These are phyloP conservation scores for Xerocomus amazonicus DNA, from an alignment of 1,284 basidiomycete genomes.

Conservation along the genomic window DNA sequence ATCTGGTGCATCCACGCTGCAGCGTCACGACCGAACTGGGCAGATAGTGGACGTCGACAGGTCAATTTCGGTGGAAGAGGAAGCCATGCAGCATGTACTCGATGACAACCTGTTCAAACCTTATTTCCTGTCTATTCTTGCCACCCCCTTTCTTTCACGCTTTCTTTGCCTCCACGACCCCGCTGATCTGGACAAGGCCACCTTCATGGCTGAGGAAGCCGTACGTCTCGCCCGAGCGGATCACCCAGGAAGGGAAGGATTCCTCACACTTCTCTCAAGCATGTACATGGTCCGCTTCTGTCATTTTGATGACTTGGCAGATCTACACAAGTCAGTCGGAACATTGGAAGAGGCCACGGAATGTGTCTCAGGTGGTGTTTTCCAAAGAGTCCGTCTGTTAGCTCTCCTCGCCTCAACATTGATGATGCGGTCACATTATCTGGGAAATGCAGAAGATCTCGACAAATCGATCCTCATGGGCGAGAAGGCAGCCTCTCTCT, in stretches of 20 bases:
- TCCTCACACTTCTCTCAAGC: neutral
- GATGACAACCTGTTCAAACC: too few species aligned
- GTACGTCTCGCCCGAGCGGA: neutral
- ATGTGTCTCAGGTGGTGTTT: neutral
- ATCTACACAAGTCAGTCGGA: neutral
- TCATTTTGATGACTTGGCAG: neutral
- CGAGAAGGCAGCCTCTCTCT: neutral
- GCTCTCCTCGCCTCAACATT: neutral
- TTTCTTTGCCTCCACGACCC: too few species aligned
- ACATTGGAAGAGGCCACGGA: neutral
- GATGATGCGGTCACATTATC: neutral
- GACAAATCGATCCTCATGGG: neutral
- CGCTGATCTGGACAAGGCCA: neutral
- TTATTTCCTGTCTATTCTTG: too few species aligned
- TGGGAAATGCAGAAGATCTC: neutral
- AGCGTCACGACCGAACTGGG: neutral
- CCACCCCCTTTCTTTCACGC: too few species aligned
- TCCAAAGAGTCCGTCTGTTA: neutral
- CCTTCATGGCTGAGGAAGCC: neutral
- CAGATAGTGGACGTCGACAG: neutral
- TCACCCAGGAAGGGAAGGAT: neutral
- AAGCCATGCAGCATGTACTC: neutral
- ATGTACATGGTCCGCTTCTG: neutral
- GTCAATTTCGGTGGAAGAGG: neutral
- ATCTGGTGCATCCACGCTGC: neutral